phyloP scores from a whole-genome alignment of 2,329 filamentous ascomycete genomes.

The Fusarium burgessii region DNA sequence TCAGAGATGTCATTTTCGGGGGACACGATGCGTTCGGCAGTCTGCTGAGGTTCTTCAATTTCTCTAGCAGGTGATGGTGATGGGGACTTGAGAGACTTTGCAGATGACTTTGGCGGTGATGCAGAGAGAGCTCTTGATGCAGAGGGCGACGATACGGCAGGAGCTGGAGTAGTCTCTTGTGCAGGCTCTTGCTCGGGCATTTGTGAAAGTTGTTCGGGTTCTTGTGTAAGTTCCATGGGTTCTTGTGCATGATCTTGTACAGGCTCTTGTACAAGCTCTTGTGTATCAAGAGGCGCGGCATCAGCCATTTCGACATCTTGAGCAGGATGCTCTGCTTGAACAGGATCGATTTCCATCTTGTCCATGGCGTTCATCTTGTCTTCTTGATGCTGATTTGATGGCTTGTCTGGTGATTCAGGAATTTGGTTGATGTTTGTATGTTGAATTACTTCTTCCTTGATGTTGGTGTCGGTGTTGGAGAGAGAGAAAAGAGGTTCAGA shows the following conservation, averaged over 20 bases:
- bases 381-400: slow-evolving; percentile 9
- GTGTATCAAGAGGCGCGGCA: neutral
- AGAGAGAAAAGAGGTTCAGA: slow-evolving; percentile 6
- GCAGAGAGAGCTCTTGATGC: slow-evolving; percentile 1
- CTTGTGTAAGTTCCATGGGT: neutral
- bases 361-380: slow-evolving; percentile 40
- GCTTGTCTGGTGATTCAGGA: slow-evolving; percentile 16
- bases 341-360: slow-evolving; percentile 33
- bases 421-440: slow-evolving; percentile 16
- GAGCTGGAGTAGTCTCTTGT: neutral
- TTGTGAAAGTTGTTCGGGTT: neutral
- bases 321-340: slow-evolving; percentile 17
- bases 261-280: slow-evolving; percentile 1
- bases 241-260: neutral
- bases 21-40: neutral
- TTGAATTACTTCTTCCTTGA: slow-evolving; percentile 29
- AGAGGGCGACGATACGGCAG: neutral
- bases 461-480: slow-evolving; percentile 8
- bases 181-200: neutral
- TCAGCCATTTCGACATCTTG: slow-evolving; percentile 41
- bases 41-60: slow-evolving; percentile 9
- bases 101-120: slow-evolving; percentile 10
- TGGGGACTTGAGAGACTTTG: neutral
- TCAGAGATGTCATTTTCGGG: slow-evolving; percentile 5
- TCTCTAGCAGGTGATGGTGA: slow-evolving; percentile 11